A percentile compares a stretch with the other conserved stretches of the same genome.
phyloP scores from a whole-genome alignment of 306 rosid species.

The Malus sylvestris region DNA sequence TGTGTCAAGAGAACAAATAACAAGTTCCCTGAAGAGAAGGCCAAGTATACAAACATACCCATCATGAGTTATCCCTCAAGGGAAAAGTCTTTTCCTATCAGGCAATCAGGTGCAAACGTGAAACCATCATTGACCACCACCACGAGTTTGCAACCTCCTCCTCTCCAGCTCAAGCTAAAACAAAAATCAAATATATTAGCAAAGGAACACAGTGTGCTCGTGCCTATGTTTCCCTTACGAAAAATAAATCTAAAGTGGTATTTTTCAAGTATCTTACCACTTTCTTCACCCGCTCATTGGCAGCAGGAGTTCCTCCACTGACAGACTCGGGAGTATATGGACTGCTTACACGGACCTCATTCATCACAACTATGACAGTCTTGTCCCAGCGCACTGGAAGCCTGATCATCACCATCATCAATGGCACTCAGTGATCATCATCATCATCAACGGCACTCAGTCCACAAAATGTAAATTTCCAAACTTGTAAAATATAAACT shows the following conservation, averaged over 20 bases:
- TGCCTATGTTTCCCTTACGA: neutral
- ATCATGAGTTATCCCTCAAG: conserved; percentile 18
- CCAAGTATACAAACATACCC: conserved; percentile 31
- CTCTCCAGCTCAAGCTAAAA: conserved; percentile 75
- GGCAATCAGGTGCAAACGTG: conserved; percentile 16
- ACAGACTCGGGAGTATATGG: conserved; percentile 91
- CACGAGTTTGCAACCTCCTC: conserved; percentile 75
- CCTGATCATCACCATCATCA: conserved; percentile 34
- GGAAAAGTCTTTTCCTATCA: conserved; percentile 12
- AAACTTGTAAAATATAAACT: neutral
- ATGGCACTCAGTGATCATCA: conserved; percentile 16
- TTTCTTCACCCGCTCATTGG: conserved; percentile 95
- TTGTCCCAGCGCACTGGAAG: conserved; percentile 99
- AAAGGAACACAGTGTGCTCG: neutral
- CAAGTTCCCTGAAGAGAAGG: conserved; percentile 24
- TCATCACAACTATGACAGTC: conserved; percentile 92
- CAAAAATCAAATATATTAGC: conserved; percentile 2
- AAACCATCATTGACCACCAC: conserved; percentile 46
- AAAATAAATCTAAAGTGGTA: neutral
- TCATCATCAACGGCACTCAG: conserved; percentile 9
- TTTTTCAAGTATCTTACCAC: conserved; percentile 52
- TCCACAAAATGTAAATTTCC: neutral
- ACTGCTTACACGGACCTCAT: conserved; percentile 82
- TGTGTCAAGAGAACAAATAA: conserved; percentile 22
- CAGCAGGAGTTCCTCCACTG: conserved; percentile 93